Conservation (phyloP, 305 asterid genomes). For the Euphrasia arctica region DNA sequence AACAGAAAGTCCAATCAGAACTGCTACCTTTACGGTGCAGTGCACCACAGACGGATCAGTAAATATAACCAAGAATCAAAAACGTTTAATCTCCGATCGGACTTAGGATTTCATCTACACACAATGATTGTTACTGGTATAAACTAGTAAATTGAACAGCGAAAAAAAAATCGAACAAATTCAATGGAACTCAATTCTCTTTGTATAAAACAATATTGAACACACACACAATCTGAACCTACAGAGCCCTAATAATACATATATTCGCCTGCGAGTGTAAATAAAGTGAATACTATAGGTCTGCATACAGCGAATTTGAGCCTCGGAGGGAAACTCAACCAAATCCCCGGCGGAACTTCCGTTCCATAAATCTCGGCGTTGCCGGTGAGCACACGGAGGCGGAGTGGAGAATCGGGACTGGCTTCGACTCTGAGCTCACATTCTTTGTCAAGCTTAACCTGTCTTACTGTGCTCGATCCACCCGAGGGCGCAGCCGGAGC, state of each 20-base stretch:
- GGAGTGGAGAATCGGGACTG: slow-evolving; percentile 64
- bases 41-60: no score
- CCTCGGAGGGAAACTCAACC: slow-evolving; percentile 71
- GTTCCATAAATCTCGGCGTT: slow-evolving; percentile 91
- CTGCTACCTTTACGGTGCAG: background rate
- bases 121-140: background rate
- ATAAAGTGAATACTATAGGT: slow-evolving; percentile 5
- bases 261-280: background rate
- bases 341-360: slow-evolving; percentile 84
- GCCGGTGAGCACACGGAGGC: slow-evolving; percentile 76
- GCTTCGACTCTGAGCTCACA: slow-evolving; percentile 95
- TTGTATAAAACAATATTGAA: no score
- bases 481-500: slow-evolving; percentile 53
- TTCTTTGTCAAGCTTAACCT: slow-evolving; percentile 89
- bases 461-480: slow-evolving; percentile 49
- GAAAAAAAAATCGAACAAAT: no score
- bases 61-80: no score
- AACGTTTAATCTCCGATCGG: no score
- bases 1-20: slow-evolving; percentile 28
- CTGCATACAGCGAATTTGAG: slow-evolving; percentile 81
- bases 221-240: background rate
- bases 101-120: no score
- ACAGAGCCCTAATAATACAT: background rate
- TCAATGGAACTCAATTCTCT: no score
- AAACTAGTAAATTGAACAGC: background rate